Conservation (phyloP, 441 rosid species). For the Jatropha podagrica region DNA sequence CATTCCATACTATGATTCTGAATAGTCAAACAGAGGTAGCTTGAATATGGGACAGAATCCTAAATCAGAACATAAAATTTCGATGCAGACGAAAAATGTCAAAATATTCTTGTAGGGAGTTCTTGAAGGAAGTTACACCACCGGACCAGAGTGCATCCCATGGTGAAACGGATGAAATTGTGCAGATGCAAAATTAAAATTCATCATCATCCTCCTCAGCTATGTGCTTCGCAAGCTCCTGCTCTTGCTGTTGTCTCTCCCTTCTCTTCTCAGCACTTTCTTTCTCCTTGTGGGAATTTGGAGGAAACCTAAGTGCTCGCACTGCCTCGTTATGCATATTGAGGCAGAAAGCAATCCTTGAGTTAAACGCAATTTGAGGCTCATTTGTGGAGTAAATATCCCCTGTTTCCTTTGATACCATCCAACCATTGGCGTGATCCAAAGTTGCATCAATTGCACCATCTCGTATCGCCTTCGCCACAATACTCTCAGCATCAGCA, state of each 20-base stretch:
- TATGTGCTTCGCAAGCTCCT: constrained; percentile 76
- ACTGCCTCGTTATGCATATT: constrained; percentile 82
- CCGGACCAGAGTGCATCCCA: constrained; percentile 8
- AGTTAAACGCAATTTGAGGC: constrained; percentile 71
- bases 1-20: neutral
- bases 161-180: neutral
- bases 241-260: constrained; percentile 76
- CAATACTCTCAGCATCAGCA: constrained; percentile 77
- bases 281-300: constrained; percentile 77
- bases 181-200: constrained; percentile 29
- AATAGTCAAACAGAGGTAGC: constrained; percentile 10
- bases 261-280: constrained; percentile 80
- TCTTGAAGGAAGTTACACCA: neutral
- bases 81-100: neutral
- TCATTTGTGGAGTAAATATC: constrained; percentile 77
- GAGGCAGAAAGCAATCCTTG: constrained; percentile 75
- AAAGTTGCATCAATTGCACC: constrained; percentile 77
- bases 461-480: constrained; percentile 70
- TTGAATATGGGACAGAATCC: constrained; percentile 1
- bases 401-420: constrained; percentile 74
- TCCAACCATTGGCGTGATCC: constrained; percentile 64
- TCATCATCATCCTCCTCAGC: constrained; percentile 87
- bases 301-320: constrained; percentile 71
- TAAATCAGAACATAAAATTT: neutral
- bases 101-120: neutral